A percentile compares a stretch with the other conserved stretches of the same genome.
Conservation (phyloP, 2,329 filamentous ascomycete species). For the Cladosporium phlei region DNA sequence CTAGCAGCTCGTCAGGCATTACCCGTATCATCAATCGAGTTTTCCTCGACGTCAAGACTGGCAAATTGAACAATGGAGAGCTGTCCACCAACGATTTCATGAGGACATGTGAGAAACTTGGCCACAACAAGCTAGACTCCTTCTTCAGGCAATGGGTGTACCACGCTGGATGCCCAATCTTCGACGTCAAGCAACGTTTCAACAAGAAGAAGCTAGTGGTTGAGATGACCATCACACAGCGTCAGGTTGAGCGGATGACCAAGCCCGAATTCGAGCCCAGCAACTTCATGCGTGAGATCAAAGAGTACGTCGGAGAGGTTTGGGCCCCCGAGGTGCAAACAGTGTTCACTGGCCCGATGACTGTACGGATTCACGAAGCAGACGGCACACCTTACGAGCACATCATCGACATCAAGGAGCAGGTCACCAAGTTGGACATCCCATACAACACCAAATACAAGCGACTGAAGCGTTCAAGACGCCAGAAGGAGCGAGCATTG, state of each 20-base stretch:
- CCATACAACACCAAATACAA: constrained; percentile 99
- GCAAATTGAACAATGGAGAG: constrained; percentile 64
- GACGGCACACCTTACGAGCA: constrained; percentile 98
- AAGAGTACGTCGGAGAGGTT: constrained; percentile 70
- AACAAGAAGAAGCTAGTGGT: constrained; percentile 97
- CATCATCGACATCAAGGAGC: constrained; percentile 90
- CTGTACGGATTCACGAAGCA: constrained; percentile 93
- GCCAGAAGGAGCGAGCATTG: constrained; percentile 71
- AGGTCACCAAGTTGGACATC: constrained; percentile 80
- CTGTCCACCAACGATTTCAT: constrained; percentile 74
- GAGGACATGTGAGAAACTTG: constrained; percentile 79
- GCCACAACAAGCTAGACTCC: constrained; percentile 76
- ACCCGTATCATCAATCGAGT: constrained; percentile 81
- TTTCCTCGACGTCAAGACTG: constrained; percentile 79
- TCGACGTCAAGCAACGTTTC: constrained; percentile 81
- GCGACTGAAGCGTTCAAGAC: constrained; percentile 79
- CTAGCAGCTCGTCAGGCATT: constrained; percentile 76
- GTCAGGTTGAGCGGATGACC: constrained; percentile 55
- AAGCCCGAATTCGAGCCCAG: constrained; percentile 61
- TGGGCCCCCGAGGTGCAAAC: constrained; percentile 55
- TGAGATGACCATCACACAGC: constrained; percentile 82
- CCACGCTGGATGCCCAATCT: constrained; percentile 81
- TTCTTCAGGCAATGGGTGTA: constrained; percentile 95
- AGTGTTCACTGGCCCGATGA: constrained; percentile 95
- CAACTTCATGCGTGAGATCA: constrained; percentile 77